Evolutionary conservation across 2,329 filamentous ascomycete species (phyloP).

Genomic region (Fusarium sp.): DNA sequence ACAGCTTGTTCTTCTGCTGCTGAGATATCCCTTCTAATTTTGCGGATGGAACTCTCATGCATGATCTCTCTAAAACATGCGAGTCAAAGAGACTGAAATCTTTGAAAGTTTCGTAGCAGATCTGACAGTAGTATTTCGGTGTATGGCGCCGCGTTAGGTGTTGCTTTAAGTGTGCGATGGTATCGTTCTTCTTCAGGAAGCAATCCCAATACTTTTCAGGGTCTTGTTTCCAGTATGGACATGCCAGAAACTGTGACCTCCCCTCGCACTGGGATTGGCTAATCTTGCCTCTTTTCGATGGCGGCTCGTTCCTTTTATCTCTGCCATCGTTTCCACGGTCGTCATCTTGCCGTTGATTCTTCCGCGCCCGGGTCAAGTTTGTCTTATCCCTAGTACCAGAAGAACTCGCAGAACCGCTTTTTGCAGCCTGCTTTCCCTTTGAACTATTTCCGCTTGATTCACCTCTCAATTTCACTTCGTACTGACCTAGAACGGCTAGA

Average conservation of each 20-base stretch:
- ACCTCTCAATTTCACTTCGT: rapidly evolving
- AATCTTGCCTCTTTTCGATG: neutral
- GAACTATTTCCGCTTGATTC: rapidly evolving
- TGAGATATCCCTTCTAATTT: neutral
- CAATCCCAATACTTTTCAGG: neutral
- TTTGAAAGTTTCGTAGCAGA: neutral
- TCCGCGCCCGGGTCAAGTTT: rapidly evolving
- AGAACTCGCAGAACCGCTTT: rapidly evolving
- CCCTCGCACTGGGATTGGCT: rapidly evolving
- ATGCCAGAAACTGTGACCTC: neutral
- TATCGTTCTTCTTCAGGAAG: neutral
- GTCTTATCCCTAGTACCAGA: rapidly evolving
- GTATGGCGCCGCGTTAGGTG: neutral
- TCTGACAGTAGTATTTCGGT: neutral
- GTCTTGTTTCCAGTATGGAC: neutral
- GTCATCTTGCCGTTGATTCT: rapidly evolving
- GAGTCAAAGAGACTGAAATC: rapidly evolving
- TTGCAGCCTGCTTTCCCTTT: neutral
- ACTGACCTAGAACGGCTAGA: neutral
- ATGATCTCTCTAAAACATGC: rapidly evolving
- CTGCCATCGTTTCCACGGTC: rapidly evolving
- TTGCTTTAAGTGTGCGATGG: neutral
- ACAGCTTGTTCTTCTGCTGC: neutral
- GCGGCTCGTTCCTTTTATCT: rapidly evolving
- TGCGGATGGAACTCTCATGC: rapidly evolving